These are phyloP conservation scores for Saccharomycopsis sp. DNA, from an alignment of 805 yeast genomes.

Conservation along the genomic window DNA sequence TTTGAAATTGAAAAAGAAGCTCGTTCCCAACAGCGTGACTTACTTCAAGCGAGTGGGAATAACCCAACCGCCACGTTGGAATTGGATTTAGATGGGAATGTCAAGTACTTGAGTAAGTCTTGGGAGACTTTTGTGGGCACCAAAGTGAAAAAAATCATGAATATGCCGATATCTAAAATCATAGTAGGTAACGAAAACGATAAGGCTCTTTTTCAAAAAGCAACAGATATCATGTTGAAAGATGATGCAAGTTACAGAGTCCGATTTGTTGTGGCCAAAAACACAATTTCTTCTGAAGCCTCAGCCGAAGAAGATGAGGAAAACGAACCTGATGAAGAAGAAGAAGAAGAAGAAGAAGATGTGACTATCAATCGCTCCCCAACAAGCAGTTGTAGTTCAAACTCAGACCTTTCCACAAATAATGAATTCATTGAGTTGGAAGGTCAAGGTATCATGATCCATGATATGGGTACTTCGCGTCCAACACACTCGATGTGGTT, in stretches of 20 bases:
- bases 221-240: conserved; percentile 56
- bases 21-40: too few species aligned
- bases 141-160: conserved; percentile 41
- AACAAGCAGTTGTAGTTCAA: conserved; percentile 3
- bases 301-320: not conserved
- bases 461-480: conserved; percentile 42
- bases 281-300: conserved; percentile 24
- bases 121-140: conserved; percentile 81
- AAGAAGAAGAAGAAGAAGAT: conserved; percentile 1
- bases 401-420: conserved; percentile 41
- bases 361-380: not conserved
- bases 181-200: conserved; percentile 60
- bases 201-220: conserved; percentile 56
- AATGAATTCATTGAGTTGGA: conserved; percentile 68
- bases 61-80: conserved; percentile 81
- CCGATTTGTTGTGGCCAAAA: conserved; percentile 47
- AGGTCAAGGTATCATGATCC: conserved; percentile 87
- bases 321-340: too few species aligned
- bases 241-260: conserved; percentile 77
- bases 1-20: too few species aligned
- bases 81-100: conserved; percentile 67
- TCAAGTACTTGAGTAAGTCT: conserved; percentile 62
- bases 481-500: conserved; percentile 93
- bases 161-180: conserved; percentile 51
- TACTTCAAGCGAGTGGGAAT: too few species aligned